These are phyloP conservation scores for Populus hybrid DNA, from an alignment of 441 rosid species.

Conservation along the genomic window DNA sequence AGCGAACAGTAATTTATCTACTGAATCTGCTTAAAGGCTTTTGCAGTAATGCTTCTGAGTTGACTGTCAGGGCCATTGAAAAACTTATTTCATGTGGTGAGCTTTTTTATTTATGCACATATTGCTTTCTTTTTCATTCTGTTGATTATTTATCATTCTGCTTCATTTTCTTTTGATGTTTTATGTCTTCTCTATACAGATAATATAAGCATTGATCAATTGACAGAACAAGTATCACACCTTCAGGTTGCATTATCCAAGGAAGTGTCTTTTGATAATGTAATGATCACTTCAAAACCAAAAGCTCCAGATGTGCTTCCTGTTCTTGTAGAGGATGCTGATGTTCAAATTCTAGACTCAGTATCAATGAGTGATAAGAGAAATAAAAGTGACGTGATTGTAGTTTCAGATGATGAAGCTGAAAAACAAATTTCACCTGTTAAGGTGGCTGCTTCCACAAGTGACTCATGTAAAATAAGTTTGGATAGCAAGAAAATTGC, in stretches of 20 bases:
- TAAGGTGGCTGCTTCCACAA: conserved; percentile 29
- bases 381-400: conserved; percentile 32
- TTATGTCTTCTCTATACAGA: conserved; percentile 45
- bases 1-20: conserved; percentile 59
- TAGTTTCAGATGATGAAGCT: conserved; percentile 65
- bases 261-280: conserved; percentile 31
- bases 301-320: conserved; percentile 30
- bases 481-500: conserved; percentile 32
- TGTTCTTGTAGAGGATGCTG: conserved; percentile 33
- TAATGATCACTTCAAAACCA: conserved; percentile 23
- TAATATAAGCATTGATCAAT: conserved; percentile 51
- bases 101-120: conserved; percentile 18
- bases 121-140: conserved; percentile 17
- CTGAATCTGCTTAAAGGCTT: conserved; percentile 53
- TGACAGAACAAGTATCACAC: conserved; percentile 59
- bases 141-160: neutral
- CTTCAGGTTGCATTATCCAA: conserved; percentile 58
- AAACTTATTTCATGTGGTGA: conserved; percentile 67
- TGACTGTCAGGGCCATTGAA: conserved; percentile 50
- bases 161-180: conserved; percentile 12
- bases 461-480: conserved; percentile 27
- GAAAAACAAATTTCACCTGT: conserved; percentile 39
- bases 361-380: conserved; percentile 24
- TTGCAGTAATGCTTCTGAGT: conserved; percentile 37
- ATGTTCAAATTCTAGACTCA: conserved; percentile 37